Evolutionary conservation across 768 basidiomycete species (phyloP), one percentile per base, ranked within the genome.

Genomic region (Mycena belliarum): DNA sequence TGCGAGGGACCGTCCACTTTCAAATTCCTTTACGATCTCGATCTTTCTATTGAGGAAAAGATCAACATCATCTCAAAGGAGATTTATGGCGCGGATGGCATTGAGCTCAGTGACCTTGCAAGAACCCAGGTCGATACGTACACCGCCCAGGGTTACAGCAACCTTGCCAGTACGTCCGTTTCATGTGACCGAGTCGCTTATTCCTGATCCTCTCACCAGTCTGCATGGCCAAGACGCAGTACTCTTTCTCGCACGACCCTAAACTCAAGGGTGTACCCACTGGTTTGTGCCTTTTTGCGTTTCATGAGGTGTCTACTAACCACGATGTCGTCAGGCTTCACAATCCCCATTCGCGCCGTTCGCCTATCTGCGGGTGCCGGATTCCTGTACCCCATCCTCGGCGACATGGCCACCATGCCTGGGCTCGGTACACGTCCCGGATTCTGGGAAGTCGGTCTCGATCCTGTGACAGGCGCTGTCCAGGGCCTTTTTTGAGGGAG

Each of bases 341-440:
- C 86, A 10, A 78, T 98, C 57, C 95, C 95, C 24, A 93, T 99
- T 70, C 86, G 92, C 29, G 85, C 87, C 53, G 91, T 98, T 44
- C 80, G 91, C 45, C 76, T 96, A 21, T 91, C 92, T 8, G 97
- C 94, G 6, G 96, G 96, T 41, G 95, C 95, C 55, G 93, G 93
- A 24, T 98, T 98, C 86, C 75, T 98, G 62, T 97, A 95, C 73
- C 95, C 96, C 23, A 83, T 98, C 60, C 80, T 91, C n/a, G 93
- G 91, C 37, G 93, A 95, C 71, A 98, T 99, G 92, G 90, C 93
- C 72, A 98, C 95, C 54, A 96, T 99, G 93, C 96, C 96, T 42
- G 96, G 95, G 64, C 82, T 97, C 40, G 92, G 88, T 24, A 97
- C 93, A 57, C 86, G 94, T 59, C 94, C 94, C 71, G 92, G 90